Base-by-base conservation (phyloP, 225 moss, liverwort and hornwort species). In the Bryum argenteum region DNA sequence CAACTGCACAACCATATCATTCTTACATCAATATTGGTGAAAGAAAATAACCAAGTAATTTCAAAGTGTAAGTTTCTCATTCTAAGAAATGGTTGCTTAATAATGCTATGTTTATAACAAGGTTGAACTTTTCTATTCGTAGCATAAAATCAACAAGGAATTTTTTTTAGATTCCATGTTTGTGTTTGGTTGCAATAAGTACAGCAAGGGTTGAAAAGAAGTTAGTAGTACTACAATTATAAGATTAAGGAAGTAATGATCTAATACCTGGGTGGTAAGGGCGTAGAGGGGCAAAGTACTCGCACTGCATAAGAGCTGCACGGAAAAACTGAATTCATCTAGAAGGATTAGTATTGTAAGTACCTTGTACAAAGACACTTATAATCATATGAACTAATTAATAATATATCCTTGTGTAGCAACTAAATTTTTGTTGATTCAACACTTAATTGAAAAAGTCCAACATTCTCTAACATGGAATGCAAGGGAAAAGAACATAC, bases 261-360 rank as follows among this genome's bases (percentile, higher is more conserved):
- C 26, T 19, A 14, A 33, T 78, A 93, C 95, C 89, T 96, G 93
- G 9, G 85, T 85, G 59, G 90, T 89, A 0, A 96, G 88, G 28
- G 95, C 95, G 8, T 96, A 96, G 6, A 93, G 86, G 40, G 95
- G 95, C 55, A 93, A 70, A 61, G 91, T 96, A 62, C 86, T 77
- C 0, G 84, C 81, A 47, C 95, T 93, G 75, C 92, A 93, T 14
- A 91, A 48, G 12, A 91, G 40, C 55, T 93, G 95, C 28, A 89
- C 73, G 58, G 70, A 75, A n/a, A 89, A 80, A 37, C 95, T 95
- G 70, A 70, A 80, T 1, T 5, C 45, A 42, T 64, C 38, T n/a
- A 61, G 21, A 67, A 13, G 1, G 3, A 2, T 74, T 38, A 21
- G 11, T 26, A 19, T 18, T 37, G 38, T 1, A 13, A 70, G 44